Evolutionary conservation across 352 stramenopile species (phyloP).

Genomic region (Phytophthora sansomeana): DNA sequence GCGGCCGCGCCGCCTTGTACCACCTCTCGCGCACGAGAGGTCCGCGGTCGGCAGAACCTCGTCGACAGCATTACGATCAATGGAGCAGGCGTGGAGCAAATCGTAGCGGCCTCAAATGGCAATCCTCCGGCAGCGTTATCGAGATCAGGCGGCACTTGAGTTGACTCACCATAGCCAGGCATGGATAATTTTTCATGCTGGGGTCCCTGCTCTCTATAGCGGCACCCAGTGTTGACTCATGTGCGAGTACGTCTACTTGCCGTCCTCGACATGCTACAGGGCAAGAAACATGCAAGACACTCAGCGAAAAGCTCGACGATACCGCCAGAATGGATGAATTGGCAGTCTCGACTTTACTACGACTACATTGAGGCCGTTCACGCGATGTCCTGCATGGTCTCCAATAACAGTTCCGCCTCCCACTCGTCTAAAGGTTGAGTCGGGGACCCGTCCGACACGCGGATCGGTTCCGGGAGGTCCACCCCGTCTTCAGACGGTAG

Average conservation of each 20-base stretch:
- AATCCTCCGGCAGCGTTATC: constrained; percentile 18
- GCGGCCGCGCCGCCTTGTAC: constrained; percentile 29
- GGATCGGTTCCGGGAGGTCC: constrained; percentile 31
- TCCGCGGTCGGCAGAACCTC: constrained; percentile 33
- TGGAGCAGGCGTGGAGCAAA: constrained; percentile 17
- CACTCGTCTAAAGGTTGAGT: constrained; percentile 26
- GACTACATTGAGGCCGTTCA: background rate
- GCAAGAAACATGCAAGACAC: background rate
- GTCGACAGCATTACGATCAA: constrained; percentile 38
- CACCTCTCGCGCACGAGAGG: constrained; percentile 44
- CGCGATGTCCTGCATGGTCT: constrained; percentile 28
- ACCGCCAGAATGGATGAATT: background rate
- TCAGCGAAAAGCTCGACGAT: background rate
- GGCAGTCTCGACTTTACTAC: constrained; percentile 15
- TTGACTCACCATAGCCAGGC: constrained; percentile 16
- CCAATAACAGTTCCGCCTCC: constrained; percentile 31
- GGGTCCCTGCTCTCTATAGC: constrained; percentile 2
- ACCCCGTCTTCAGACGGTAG: constrained; percentile 3
- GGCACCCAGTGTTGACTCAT: constrained; percentile 28
- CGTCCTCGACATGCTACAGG: background rate
- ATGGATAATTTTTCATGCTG: constrained; percentile 5
- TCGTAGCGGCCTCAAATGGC: constrained; percentile 1
- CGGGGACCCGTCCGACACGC: constrained; percentile 7
- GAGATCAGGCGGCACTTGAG: constrained; percentile 21
- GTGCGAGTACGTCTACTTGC: background rate